A percentile compares a stretch with the other conserved stretches of the same genome.
Evolutionary conservation across 129 eudicot genomes (phyloP).

Genomic region (Arctium minus): DNA sequence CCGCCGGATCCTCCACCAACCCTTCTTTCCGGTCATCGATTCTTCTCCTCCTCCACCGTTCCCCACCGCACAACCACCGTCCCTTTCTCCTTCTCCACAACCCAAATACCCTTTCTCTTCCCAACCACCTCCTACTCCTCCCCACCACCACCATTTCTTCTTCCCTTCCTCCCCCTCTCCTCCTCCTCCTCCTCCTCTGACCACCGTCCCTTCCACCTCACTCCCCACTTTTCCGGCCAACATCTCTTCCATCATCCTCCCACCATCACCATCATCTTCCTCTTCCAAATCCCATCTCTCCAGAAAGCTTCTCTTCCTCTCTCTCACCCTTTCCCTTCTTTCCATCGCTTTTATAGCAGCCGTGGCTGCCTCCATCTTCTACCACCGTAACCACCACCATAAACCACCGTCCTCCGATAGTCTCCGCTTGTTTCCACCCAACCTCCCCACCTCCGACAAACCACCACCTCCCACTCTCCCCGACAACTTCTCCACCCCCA

Average conservation of each 20-base stretch:
- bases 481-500: constrained; percentile 30
- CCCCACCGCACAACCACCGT: constrained; percentile 24
- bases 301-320: constrained; percentile 46
- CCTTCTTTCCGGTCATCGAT: constrained; percentile 48
- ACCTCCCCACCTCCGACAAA: constrained; percentile 51
- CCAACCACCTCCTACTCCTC: constrained; percentile 30
- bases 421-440: constrained; percentile 43
- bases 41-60: constrained; percentile 29
- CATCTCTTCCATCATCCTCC: constrained; percentile 62
- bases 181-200: constrained; percentile 27
- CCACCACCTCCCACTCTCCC: constrained; percentile 38
- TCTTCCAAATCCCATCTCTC: constrained; percentile 36
- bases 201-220: constrained; percentile 42
- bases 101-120: constrained; percentile 52
- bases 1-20: constrained; percentile 84
- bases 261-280: constrained; percentile 40
- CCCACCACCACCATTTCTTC: constrained; percentile 43
- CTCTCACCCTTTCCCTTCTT: constrained; percentile 44
- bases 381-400: constrained; percentile 24
- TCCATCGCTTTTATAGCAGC: constrained; percentile 29
- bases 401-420: constrained; percentile 38
- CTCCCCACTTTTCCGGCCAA: constrained; percentile 73
- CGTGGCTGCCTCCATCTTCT: constrained; percentile 35
- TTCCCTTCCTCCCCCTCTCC: constrained; percentile 39
- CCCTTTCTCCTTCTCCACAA: constrained; percentile 19